Percentiles rank a stretch among this genome's conserved stretches.
phyloP scores from a whole-genome alignment of 768 basidiomycete genomes.

The Goffeauzyma gilvescens region DNA sequence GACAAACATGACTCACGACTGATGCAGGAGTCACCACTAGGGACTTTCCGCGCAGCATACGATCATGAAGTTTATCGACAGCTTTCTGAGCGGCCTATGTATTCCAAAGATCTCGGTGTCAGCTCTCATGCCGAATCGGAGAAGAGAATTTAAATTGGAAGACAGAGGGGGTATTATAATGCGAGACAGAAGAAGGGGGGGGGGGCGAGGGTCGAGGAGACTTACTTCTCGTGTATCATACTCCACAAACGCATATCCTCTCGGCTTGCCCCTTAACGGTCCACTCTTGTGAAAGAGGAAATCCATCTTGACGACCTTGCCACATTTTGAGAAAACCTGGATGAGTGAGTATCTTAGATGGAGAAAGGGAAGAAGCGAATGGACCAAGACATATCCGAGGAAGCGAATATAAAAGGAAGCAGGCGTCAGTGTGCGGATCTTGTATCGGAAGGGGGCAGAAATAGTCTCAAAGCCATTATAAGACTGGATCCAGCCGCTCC shows the following conservation, averaged over 20 bases:
- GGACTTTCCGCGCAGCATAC: constrained; percentile 66
- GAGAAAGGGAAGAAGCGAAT: neutral
- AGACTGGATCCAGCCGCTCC: too few relatives aligned
- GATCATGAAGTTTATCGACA: constrained; percentile 51
- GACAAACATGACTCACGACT: constrained; percentile 38
- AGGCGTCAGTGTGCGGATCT: neutral
- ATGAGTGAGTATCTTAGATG: constrained; percentile 57
- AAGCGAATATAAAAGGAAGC: neutral
- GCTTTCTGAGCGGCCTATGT: constrained; percentile 74
- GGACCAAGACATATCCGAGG: neutral
- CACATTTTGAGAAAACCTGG: constrained; percentile 76
- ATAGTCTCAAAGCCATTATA: too few relatives aligned
- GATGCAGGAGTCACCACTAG: constrained; percentile 81
- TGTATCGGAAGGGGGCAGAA: too few relatives aligned
- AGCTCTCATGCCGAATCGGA: neutral
- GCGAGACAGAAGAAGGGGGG: too few relatives aligned
- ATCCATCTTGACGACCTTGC: constrained; percentile 80
- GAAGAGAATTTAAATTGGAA: too few relatives aligned
- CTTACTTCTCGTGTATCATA: constrained; percentile 59
- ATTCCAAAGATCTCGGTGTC: neutral
- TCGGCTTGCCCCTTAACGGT: constrained; percentile 67
- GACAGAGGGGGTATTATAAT: too few relatives aligned
- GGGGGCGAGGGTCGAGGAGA: too few relatives aligned
- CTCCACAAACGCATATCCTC: constrained; percentile 90
- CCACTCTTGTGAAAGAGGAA: constrained; percentile 91